Evolutionary conservation across 371 early-diverging fungal species (phyloP), one percentile per base, ranked within the genome.

Genomic region (Batrachochytrium dendrobatidis): DNA sequence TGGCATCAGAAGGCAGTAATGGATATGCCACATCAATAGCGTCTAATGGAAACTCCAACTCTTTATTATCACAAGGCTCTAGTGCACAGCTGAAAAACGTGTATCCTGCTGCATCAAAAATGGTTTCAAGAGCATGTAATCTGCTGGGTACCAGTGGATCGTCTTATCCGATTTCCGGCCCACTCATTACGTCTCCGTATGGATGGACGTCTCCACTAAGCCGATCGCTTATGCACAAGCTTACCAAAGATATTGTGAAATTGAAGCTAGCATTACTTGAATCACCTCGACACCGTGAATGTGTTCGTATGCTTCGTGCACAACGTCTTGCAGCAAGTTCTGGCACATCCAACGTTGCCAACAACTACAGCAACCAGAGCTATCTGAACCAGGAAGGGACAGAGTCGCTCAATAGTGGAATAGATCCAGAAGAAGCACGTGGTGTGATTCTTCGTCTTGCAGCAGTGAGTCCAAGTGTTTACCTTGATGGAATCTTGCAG

Each of bases 401-500:
- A 54, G 49, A 48, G 25, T 12, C 49, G 24, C 8, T 12, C 24
- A 24, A 25, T 6, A n/a, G 20, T n/a, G 60, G 45, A 8, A 66
- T 71, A 53, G 64, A 66, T n/a, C 48, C 65, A 32, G 63, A 58
- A 26, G 67, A 68, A 22, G 71, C 72, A 28, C 39, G 65, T 8
- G 68, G 62, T 17, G 71, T 74, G 2, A 64, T 78, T 22, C 34
- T 65, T 43, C 53, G 64, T 30, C 63, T 79, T 61, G 75, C 75
- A 3, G 66, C 70, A 12, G 70, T 76, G 4, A 74, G 69, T 26
- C 77, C 80, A 3, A 64, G 60, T 30, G 68, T 73, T 26, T 75
- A 71, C 53, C 48, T 77, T 32, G 80, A 79, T 34, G 69, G 68
- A 6, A 60, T 76, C 12, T 32, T 79, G 54, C 62, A 55, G 33